Evolutionary conservation across 495 filamentous ascomycete species (phyloP), one percentile per base, ranked within the genome.

Genomic region (Hypomontagnella monticulosa): DNA sequence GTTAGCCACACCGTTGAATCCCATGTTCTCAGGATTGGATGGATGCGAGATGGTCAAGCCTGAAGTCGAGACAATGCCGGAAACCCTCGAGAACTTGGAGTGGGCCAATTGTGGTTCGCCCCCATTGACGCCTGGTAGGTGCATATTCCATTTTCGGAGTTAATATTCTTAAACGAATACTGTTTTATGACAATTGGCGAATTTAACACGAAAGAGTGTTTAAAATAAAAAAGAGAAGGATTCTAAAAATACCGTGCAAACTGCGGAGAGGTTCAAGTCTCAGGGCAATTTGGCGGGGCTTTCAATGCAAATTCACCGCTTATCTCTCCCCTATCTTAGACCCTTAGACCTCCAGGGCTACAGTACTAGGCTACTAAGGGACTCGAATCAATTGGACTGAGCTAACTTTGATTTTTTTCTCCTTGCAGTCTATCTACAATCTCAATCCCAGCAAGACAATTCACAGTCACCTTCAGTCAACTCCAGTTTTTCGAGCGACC

Each of bases 41-140:
- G 87, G 85, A 62, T 83, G 92, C 55, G 88, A 93, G 69, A 89
- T 89, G 66, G 87, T 91, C 54, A 96, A 97, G 82, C 86, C 92
- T 66, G 89, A 87, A 20, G 91, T 91, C 66, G 87, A 93, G 79
- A 85, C 84, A 10, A 84, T 89, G 76, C 84, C 88, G 38, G 88
- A 95, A 80, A 87, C 87, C 71, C 85, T 96, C 64, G 88, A 91
- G 46, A 84, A 83, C 66, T 83, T 88, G 67, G 91, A 94, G 59
- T 96, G 90, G 89, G 78, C 87, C 36, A 86, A 86, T 70, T 88
- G 86, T 40, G 84, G 83, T 14, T 96, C 93, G 18, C 93, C 95
- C 58, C 92, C 92, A 7, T 84, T 98, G 83, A 95, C 93, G 72
- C 95, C 95, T 86, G 91, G 93, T 97, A 89, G 77, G 92, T 89